phyloP scores from a whole-genome alignment of 345 rosid species.

The Populus alba region DNA sequence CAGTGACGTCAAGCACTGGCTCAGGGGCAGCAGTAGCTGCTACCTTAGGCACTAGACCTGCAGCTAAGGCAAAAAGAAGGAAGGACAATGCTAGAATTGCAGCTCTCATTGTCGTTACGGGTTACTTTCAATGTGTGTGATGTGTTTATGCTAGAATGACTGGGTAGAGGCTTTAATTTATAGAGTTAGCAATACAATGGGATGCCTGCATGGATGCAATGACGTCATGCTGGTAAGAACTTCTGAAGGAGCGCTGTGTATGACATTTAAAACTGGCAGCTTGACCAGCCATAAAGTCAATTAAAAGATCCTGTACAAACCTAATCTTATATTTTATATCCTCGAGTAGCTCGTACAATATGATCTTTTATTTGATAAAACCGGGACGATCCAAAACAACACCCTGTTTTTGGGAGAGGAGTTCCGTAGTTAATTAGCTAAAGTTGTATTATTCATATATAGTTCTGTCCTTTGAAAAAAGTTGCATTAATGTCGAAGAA shows the following conservation, averaged over 20 bases:
- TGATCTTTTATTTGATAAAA: no score
- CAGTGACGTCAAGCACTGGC: constrained; percentile 28
- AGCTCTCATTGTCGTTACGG: background rate
- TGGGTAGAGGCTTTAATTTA: background rate
- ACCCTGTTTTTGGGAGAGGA: background rate
- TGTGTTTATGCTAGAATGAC: background rate
- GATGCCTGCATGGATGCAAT: background rate
- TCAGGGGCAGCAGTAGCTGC: constrained; percentile 8
- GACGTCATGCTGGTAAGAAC: background rate
- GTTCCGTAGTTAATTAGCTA: background rate
- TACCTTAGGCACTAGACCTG: constrained; percentile 4
- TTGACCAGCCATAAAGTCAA: background rate
- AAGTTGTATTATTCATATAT: no score
- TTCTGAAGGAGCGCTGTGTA: background rate
- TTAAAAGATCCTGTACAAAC: background rate
- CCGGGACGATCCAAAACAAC: no score
- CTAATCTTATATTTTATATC: background rate
- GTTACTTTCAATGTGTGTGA: background rate
- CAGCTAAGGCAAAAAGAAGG: constrained; percentile 17
- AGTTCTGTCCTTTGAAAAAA: no score
- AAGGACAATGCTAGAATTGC: constrained; percentile 6
- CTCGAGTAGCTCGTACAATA: no score
- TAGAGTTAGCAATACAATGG: background rate
- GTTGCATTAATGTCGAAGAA: no score
- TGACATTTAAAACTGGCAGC: background rate